These are phyloP conservation scores for Candida rishiriensis DNA, from an alignment of 805 yeast species.

Conservation along the genomic window DNA sequence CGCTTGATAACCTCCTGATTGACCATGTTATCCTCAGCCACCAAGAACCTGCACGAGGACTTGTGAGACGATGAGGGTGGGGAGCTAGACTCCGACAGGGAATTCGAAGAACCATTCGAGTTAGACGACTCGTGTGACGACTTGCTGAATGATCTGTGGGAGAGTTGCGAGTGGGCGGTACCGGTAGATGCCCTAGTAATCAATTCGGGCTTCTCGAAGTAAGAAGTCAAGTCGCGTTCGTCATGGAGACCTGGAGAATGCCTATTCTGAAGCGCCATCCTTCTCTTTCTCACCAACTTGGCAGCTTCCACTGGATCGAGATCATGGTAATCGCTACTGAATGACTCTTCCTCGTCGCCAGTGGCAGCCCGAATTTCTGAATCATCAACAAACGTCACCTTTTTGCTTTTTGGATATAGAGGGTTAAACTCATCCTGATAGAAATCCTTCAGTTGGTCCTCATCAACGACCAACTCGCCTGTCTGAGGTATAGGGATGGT, in stretches of 20 bases:
- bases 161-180: conserved; percentile 38
- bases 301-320: not conserved
- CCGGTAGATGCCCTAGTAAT: conserved; percentile 47
- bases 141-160: conserved; percentile 11
- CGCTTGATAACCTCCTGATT: conserved; percentile 91
- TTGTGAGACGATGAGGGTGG: not conserved
- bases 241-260: conserved; percentile 1
- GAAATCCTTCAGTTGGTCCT: conserved; percentile 31
- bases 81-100: not conserved
- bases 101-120: conserved; percentile 8
- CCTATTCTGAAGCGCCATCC: not conserved
- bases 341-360: not conserved
- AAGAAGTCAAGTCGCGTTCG: conserved; percentile 13
- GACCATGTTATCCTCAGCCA: conserved; percentile 92
- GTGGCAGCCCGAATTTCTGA: conserved; percentile 4
- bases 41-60: conserved; percentile 49
- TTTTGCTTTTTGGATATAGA: conserved; percentile 46
- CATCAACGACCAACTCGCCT: conserved; percentile 42
- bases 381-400: conserved; percentile 36
- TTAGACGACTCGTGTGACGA: conserved; percentile 10
- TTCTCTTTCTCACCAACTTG: not conserved
- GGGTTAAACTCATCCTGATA: conserved; percentile 69
- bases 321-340: not conserved
- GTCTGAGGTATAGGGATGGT: conserved; percentile 71
- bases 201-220: conserved; percentile 40